Evolutionary conservation across 2,329 filamentous ascomycete genomes (phyloP).

Genomic region (Penicillium sp.): DNA sequence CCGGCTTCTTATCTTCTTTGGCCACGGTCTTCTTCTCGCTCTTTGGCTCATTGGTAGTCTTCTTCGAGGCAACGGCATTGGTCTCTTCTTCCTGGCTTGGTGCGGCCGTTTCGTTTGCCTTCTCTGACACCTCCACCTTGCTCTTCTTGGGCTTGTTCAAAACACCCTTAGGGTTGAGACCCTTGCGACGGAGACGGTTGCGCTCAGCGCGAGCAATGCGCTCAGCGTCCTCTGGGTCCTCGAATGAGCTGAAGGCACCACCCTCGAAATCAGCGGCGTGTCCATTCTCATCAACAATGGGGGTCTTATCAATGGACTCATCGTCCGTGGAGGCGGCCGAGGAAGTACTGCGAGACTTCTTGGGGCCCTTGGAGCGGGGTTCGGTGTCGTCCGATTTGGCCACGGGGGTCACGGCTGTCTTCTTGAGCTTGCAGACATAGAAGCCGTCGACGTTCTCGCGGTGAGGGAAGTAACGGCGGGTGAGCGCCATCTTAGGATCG

Average conservation of each 20-base stretch:
- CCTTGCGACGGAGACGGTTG: constrained; percentile 64
- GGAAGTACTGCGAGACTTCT: constrained; percentile 17
- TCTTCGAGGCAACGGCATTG: constrained; percentile 3
- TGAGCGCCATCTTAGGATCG: constrained; percentile 71
- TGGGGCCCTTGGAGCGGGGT: constrained; percentile 19
- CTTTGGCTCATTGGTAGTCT: constrained; percentile 9
- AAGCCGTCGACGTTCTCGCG: constrained; percentile 95
- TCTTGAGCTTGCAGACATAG: constrained; percentile 96
- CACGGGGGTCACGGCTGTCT: constrained; percentile 65
- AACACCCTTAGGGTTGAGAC: constrained; percentile 60
- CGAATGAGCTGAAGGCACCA: constrained; percentile 62
- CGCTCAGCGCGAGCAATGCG: constrained; percentile 66
- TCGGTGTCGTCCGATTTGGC: constrained; percentile 20
- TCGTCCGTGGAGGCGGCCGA: constrained; percentile 29
- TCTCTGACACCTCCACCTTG: constrained; percentile 21
- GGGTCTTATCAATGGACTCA: constrained; percentile 58
- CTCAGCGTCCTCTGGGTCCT: constrained; percentile 62
- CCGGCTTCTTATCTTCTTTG: constrained; percentile 18
- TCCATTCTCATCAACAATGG: constrained; percentile 46
- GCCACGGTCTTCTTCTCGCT: constrained; percentile 13
- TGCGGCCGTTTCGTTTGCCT: constrained; percentile 1
- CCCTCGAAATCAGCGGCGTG: constrained; percentile 27
- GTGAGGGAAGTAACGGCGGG: constrained; percentile 80
- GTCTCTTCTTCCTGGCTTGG: constrained; percentile 17
- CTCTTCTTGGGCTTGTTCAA: constrained; percentile 32